phyloP scores from a whole-genome alignment of 2,329 filamentous ascomycete species.

The Paraconiothyrium sp. region DNA sequence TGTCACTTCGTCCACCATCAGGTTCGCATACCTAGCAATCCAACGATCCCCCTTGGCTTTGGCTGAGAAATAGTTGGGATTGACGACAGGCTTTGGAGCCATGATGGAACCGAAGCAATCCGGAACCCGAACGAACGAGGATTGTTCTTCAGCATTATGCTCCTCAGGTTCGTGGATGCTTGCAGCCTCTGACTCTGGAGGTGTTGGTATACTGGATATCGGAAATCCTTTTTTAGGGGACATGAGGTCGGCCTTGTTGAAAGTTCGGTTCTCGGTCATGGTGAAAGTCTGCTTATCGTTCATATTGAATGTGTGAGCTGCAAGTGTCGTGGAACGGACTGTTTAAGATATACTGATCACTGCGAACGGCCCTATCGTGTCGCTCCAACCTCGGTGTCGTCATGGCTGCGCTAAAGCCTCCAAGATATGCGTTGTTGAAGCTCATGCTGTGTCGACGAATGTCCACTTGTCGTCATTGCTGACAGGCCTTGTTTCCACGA shows the following conservation, averaged over 20 bases:
- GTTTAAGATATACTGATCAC: not conserved
- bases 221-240: not conserved
- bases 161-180: not conserved
- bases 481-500: too few species aligned
- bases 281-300: not conserved
- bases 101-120: slow-evolving; percentile 7
- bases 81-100: not conserved
- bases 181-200: slow-evolving; percentile 5
- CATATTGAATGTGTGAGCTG: not conserved
- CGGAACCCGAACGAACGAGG: slow-evolving; percentile 1
- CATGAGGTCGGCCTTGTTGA: not conserved
- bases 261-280: not conserved
- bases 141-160: not conserved
- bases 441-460: not conserved
- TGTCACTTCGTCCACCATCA: not conserved
- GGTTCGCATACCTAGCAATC: not conserved
- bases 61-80: slow-evolving; percentile 1
- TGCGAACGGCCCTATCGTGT: too few species aligned
- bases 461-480: not conserved
- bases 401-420: too few species aligned
- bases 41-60: slow-evolving; percentile 5
- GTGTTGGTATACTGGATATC: not conserved
- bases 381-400: too few species aligned
- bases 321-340: not conserved
- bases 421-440: too few species aligned